Evolutionary conservation across 1,139 yeast species (phyloP).

Genomic region (Hemisphaericaspora xylofermentans): DNA sequence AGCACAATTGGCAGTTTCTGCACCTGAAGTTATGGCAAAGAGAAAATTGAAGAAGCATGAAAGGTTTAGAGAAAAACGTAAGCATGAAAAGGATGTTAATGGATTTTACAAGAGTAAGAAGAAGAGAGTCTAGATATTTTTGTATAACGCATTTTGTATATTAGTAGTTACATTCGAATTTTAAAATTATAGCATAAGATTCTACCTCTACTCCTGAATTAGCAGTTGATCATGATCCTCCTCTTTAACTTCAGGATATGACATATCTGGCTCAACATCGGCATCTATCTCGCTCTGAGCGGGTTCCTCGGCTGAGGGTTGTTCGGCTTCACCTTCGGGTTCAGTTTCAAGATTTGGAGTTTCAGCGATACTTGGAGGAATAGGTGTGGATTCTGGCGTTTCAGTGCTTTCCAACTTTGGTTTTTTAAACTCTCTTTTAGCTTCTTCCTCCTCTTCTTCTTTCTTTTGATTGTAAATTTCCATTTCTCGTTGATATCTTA

Average conservation of each 20-base stretch:
- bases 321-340: slow-evolving; percentile 13
- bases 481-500: slow-evolving; percentile 75
- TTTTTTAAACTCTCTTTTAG: slow-evolving; percentile 11
- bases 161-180: not conserved
- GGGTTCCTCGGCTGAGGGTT: not conserved
- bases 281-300: not conserved
- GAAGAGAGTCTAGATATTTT: slow-evolving; percentile 21
- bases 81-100: slow-evolving; percentile 68
- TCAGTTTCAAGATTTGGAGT: slow-evolving; percentile 8
- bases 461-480: slow-evolving; percentile 53
- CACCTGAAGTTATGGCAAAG: slow-evolving; percentile 79
- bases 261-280: too few species aligned
- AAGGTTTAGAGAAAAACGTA: slow-evolving; percentile 74
- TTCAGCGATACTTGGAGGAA: not conserved
- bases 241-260: not conserved
- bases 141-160: not conserved
- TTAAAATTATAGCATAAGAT: not conserved
- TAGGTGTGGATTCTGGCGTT: slow-evolving; percentile 5
- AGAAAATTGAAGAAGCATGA: slow-evolving; percentile 76
- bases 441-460: slow-evolving; percentile 10
- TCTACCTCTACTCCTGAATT: not conserved
- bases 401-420: slow-evolving; percentile 7
- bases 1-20: slow-evolving; percentile 72
- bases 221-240: slow-evolving; percentile 4
- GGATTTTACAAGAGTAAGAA: slow-evolving; percentile 73